Conservation (phyloP, 2,329 filamentous ascomycete genomes). For the Neonectria sp. region DNA sequence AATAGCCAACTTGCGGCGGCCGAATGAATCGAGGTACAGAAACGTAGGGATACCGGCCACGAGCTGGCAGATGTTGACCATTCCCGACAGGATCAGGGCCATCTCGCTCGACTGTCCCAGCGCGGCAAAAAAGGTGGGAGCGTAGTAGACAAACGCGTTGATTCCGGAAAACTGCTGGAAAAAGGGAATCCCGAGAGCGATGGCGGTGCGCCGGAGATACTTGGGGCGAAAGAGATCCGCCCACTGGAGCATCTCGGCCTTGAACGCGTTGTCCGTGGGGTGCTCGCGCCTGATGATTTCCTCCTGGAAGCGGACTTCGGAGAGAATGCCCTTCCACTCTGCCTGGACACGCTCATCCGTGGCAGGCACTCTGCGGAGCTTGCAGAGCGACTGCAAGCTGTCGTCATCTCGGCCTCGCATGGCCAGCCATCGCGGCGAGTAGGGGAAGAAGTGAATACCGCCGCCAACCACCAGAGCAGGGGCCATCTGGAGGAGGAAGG, state of each 20-base stretch:
- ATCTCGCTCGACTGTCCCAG: constrained; percentile 48
- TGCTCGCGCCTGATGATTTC: constrained; percentile 32
- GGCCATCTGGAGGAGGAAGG: constrained; percentile 60
- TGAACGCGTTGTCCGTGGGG: constrained; percentile 47
- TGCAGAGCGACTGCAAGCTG: constrained; percentile 53
- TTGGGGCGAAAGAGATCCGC: constrained; percentile 62
- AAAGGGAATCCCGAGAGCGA: constrained; percentile 40
- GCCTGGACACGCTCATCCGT: constrained; percentile 60
- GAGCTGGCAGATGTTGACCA: constrained; percentile 54
- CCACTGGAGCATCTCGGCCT: constrained; percentile 63
- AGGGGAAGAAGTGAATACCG: constrained; percentile 62
- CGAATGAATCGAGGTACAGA: constrained; percentile 51
- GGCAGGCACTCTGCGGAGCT: constrained; percentile 58
- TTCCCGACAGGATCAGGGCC: constrained; percentile 51
- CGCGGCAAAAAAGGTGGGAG: constrained; percentile 45
- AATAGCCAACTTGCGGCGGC: constrained; percentile 44
- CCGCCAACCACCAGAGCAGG: constrained; percentile 45
- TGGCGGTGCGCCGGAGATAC: constrained; percentile 57
- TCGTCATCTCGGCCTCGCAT: constrained; percentile 57
- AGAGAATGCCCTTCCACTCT: constrained; percentile 65
- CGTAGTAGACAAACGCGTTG: constrained; percentile 47
- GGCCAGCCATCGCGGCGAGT: constrained; percentile 62
- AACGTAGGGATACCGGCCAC: constrained; percentile 48
- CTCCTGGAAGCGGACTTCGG: constrained; percentile 63
- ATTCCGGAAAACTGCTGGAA: constrained; percentile 46